Evolutionary conservation across 306 rosid species (phyloP).

Genomic region (Trifolium fragiferum): DNA sequence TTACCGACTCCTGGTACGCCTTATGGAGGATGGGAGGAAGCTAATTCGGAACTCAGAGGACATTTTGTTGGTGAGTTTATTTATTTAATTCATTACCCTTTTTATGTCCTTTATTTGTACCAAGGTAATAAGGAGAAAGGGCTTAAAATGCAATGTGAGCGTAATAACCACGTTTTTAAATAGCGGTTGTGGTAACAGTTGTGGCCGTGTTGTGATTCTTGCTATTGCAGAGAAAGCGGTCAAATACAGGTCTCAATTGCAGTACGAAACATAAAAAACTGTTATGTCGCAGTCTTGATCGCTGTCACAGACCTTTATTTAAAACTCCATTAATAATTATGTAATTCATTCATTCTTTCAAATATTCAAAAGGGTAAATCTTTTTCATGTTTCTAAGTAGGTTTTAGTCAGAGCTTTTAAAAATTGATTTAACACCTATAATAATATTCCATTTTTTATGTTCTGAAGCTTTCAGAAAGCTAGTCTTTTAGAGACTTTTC

Average conservation of each 20-base stretch:
- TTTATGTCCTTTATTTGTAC: background rate
- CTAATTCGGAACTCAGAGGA: conserved; percentile 71
- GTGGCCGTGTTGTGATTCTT: background rate
- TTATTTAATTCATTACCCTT: conserved; percentile 19
- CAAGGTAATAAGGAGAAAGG: background rate
- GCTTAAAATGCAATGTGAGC: background rate
- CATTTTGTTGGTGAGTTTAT: conserved; percentile 80
- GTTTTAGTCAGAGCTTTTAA: background rate
- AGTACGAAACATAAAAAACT: background rate
- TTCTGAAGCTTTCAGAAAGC: conserved; percentile 17
- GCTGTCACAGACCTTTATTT: background rate
- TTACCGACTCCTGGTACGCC: conserved; percentile 70
- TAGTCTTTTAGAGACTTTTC: background rate
- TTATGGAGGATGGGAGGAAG: conserved; percentile 72
- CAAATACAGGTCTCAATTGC: background rate
- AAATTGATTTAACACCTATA: background rate
- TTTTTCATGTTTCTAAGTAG: conserved; percentile 10
- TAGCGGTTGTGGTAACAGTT: background rate
- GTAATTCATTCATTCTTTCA: background rate
- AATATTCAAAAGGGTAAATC: background rate
- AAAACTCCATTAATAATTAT: background rate
- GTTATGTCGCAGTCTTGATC: background rate
- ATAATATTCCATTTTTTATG: background rate
- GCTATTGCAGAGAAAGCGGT: background rate
- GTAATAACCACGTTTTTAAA: background rate